A percentile compares a stretch with the other conserved stretches of the same genome.
Conservation (phyloP, 2,329 filamentous ascomycete species). For the Hymenoscyphus linearis region DNA sequence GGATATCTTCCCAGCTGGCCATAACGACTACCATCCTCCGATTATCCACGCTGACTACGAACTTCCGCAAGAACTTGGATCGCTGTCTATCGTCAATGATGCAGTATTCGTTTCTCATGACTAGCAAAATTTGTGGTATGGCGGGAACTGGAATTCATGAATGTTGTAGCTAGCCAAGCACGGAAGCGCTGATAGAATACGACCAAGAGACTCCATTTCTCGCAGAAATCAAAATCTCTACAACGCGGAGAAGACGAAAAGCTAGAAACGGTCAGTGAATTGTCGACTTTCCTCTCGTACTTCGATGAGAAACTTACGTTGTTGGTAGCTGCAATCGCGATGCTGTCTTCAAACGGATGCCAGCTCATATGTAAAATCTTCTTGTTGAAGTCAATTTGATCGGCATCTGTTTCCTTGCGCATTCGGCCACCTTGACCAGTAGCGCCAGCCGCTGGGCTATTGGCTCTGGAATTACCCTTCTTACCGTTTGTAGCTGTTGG, state of each 20-base stretch:
- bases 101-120: slow-evolving; percentile 25
- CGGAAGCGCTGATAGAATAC: slow-evolving; percentile 31
- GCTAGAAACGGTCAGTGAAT: slow-evolving; percentile 38
- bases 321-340: slow-evolving; percentile 98
- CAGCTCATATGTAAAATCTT: slow-evolving; percentile 99
- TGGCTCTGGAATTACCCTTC: slow-evolving; percentile 83
- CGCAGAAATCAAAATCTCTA: slow-evolving; percentile 37
- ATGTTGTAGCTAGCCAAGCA: slow-evolving; percentile 27
- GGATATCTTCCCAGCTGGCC: slow-evolving; percentile 14
- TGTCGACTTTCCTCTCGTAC: background rate
- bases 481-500: slow-evolving; percentile 69
- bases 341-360: slow-evolving; percentile 99
- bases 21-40: slow-evolving; percentile 19
- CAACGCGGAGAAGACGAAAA: slow-evolving; percentile 75
- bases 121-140: slow-evolving; percentile 19
- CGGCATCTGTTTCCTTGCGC: slow-evolving; percentile 98
- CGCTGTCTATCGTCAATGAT: slow-evolving; percentile 22
- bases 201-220: slow-evolving; percentile 27
- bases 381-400: slow-evolving; percentile 99
- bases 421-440: slow-evolving; percentile 82
- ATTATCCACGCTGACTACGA: slow-evolving; percentile 17
- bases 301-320: slow-evolving; percentile 71
- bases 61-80: slow-evolving; percentile 17
- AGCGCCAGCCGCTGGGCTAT: slow-evolving; percentile 72
- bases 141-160: slow-evolving; percentile 19